These are phyloP conservation scores for Fusarium mundagurra DNA, from an alignment of 2,329 filamentous ascomycete genomes.

Conservation along the genomic window DNA sequence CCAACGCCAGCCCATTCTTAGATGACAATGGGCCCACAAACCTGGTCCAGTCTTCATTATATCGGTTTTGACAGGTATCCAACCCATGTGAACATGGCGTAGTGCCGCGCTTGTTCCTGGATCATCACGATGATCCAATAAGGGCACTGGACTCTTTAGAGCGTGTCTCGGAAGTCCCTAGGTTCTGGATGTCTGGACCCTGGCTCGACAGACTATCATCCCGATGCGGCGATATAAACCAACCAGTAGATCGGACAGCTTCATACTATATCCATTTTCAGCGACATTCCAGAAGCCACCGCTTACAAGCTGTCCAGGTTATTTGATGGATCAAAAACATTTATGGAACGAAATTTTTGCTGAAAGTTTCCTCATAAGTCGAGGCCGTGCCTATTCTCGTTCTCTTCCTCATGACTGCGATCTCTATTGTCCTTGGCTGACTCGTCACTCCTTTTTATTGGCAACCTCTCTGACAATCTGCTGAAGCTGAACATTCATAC, in stretches of 20 bases:
- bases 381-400: neutral
- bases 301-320: neutral
- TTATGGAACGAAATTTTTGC: neutral
- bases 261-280: slow-evolving; percentile 18
- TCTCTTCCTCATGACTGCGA: neutral
- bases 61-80: neutral
- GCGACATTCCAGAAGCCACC: slow-evolving; percentile 19
- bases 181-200: neutral
- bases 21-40: neutral
- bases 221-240: slow-evolving; percentile 19
- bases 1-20: neutral
- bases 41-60: neutral
- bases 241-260: slow-evolving; percentile 4
- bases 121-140: slow-evolving; percentile 11
- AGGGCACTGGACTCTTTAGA: neutral
- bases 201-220: slow-evolving; percentile 1
- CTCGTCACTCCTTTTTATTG: neutral
- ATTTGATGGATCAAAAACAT: neutral
- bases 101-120: slow-evolving; percentile 6
- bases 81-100: neutral
- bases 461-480: neutral
- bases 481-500: neutral
- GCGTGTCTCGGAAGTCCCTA: slow-evolving; percentile 9
- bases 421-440: neutral
- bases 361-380: neutral